A percentile compares a stretch with the other conserved stretches of the same genome.
Conservation (phyloP, 2,329 filamentous ascomycete genomes). For the Fusarium concolor region DNA sequence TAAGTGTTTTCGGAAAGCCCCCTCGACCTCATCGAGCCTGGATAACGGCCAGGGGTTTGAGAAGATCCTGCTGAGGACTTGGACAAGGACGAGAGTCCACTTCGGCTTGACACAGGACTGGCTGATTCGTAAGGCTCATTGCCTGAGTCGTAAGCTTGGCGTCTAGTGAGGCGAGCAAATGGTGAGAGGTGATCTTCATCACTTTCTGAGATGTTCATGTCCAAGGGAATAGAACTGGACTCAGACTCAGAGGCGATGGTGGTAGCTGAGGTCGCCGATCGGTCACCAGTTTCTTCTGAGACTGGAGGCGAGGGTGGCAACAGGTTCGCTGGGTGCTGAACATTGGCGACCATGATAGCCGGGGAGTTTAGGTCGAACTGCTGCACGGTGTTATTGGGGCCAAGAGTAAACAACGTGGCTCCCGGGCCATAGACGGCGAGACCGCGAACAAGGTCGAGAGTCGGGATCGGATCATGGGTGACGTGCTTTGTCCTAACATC, state of each 20-base stretch:
- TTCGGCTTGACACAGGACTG: conserved; percentile 74
- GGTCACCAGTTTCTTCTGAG: conserved; percentile 76
- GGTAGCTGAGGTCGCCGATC: conserved; percentile 59
- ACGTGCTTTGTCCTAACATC: conserved; percentile 99
- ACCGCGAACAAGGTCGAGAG: conserved; percentile 81
- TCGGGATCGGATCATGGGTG: conserved; percentile 88
- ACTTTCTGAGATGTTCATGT: conserved; percentile 73
- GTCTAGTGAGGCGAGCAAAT: conserved; percentile 78
- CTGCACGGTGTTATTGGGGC: conserved; percentile 88
- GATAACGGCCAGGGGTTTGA: conserved; percentile 62
- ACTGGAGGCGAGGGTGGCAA: conserved; percentile 86
- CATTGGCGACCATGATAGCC: conserved; percentile 82
- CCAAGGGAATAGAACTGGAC: conserved; percentile 65
- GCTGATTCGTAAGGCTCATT: conserved; percentile 71
- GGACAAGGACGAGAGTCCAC: conserved; percentile 69
- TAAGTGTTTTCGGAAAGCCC: conserved; percentile 73
- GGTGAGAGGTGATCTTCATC: conserved; percentile 84
- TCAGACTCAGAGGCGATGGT: conserved; percentile 66
- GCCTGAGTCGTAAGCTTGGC: conserved; percentile 71
- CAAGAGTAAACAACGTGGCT: conserved; percentile 91
- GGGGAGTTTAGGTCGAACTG: conserved; percentile 94
- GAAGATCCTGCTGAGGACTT: conserved; percentile 68
- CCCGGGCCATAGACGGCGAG: conserved; percentile 90
- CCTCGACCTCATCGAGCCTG: conserved; percentile 64
- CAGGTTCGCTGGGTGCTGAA: conserved; percentile 84